A percentile compares a stretch with the other conserved stretches of the same genome.
Evolutionary conservation across 2,329 filamentous ascomycete species (phyloP).

Genomic region (Nothophaeocryptopus gaeumannii): DNA sequence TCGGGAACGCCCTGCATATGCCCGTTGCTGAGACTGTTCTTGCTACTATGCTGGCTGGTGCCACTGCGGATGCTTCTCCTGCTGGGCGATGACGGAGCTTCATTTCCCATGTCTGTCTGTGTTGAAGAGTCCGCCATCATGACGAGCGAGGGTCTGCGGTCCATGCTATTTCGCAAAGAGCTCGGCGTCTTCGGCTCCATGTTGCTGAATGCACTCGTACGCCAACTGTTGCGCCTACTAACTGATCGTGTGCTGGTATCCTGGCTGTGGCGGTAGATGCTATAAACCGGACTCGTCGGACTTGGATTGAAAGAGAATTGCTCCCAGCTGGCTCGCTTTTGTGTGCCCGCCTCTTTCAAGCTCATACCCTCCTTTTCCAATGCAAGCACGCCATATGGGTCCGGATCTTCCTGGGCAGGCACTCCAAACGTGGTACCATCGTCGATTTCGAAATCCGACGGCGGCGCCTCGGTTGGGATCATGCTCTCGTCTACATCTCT

Average conservation of each 20-base stretch:
- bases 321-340: constrained; percentile 69
- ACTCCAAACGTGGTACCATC: constrained; percentile 66
- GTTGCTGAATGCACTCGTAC: constrained; percentile 24
- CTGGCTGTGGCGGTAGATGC: constrained; percentile 64
- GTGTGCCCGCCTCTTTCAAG: constrained; percentile 83
- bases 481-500: constrained; percentile 67
- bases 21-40: constrained; percentile 22
- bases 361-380: constrained; percentile 87
- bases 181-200: constrained; percentile 29
- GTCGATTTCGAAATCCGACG: constrained; percentile 67
- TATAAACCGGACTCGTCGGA: constrained; percentile 68
- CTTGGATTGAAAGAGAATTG: constrained; percentile 79
- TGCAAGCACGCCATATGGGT: constrained; percentile 86
- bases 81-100: constrained; percentile 19
- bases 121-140: constrained; percentile 31
- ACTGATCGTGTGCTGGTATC: constrained; percentile 29
- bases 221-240: constrained; percentile 66
- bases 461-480: constrained; percentile 68
- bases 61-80: constrained; percentile 17
- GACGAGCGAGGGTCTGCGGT: constrained; percentile 18
- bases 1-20: constrained; percentile 32
- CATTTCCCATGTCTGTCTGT: constrained; percentile 28
- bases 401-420: constrained; percentile 75
- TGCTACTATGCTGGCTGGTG: constrained; percentile 25
- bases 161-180: constrained; percentile 32